These are phyloP conservation scores for Glycine tomentella DNA, from an alignment of 306 rosid species.

Conservation along the genomic window DNA sequence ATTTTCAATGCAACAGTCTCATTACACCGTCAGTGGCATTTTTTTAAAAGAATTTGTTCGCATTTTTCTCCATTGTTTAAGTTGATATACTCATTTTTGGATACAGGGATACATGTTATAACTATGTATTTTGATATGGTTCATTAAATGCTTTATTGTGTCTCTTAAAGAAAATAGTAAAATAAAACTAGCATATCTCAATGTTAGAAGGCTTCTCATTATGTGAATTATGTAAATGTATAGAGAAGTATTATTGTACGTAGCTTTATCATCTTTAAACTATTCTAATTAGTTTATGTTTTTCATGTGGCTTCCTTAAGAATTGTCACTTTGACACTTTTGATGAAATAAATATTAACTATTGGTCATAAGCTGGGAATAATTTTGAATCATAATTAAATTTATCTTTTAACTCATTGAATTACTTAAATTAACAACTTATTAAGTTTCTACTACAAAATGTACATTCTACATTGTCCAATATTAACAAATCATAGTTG, in stretches of 20 bases:
- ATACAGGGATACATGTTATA: neutral
- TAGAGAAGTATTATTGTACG: no score
- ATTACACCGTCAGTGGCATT: neutral
- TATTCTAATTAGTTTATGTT: neutral
- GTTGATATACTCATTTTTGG: neutral
- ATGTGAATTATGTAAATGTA: no score
- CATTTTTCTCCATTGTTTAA: neutral
- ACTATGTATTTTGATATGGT: neutral
- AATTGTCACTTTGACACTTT: neutral
- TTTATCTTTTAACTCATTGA: neutral
- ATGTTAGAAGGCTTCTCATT: no score
- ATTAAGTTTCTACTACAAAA: no score
- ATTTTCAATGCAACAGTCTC: neutral
- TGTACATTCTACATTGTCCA: no score
- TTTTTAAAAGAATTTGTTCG: neutral
- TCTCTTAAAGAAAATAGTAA: neutral
- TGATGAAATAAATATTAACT: neutral
- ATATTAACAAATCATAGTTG: no score
- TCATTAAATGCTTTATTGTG: neutral
- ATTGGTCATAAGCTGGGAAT: neutral
- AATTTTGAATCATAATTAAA: neutral
- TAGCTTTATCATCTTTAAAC: no score
- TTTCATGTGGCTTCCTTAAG: neutral
- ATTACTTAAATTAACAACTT: slow-evolving; percentile 7
- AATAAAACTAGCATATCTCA: no score